Evolutionary conservation across 768 basidiomycete genomes (phyloP).

Genomic region (Paxillus ammoniavirescens): DNA sequence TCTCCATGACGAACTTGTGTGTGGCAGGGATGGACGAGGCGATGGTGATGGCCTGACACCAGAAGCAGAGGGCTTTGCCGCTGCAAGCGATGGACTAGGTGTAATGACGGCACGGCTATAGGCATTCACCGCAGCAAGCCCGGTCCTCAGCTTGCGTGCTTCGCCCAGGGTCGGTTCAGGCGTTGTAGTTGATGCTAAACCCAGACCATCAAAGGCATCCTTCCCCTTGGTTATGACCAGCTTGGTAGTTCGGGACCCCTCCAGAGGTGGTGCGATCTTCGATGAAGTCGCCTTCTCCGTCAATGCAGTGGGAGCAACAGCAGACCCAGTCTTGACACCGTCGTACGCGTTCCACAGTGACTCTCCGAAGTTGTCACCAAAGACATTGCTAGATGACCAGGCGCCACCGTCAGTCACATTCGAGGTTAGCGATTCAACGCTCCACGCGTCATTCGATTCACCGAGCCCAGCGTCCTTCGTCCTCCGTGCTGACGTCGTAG

Average conservation of each 20-base stretch:
- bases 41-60: conserved; percentile 26
- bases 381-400: conserved; percentile 33
- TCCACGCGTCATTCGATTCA: conserved; percentile 41
- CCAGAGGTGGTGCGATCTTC: conserved; percentile 24
- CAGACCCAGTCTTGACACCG: conserved; percentile 13
- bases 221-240: conserved; percentile 41
- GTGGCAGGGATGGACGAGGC: conserved; percentile 25
- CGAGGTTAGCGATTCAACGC: conserved; percentile 26
- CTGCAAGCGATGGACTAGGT: conserved; percentile 13
- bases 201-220: conserved; percentile 82
- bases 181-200: conserved; percentile 42
- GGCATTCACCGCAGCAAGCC: conserved; percentile 53
- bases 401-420: conserved; percentile 22
- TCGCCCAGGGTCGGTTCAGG: conserved; percentile 72
- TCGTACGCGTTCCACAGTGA: conserved; percentile 56
- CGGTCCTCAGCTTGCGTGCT: conserved; percentile 69
- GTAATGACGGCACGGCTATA: conserved; percentile 22
- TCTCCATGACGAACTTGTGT: conserved; percentile 19
- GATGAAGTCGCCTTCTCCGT: conserved; percentile 17
- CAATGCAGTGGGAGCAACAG: background rate
- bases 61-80: conserved; percentile 15
- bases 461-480: conserved; percentile 19
- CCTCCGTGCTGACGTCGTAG: conserved; percentile 27
- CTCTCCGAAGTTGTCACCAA: conserved; percentile 68
- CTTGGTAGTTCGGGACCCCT: conserved; percentile 32